These are phyloP conservation scores for Verbascum thapsus DNA, from an alignment of 257 asterid genomes.

Conservation along the genomic window DNA sequence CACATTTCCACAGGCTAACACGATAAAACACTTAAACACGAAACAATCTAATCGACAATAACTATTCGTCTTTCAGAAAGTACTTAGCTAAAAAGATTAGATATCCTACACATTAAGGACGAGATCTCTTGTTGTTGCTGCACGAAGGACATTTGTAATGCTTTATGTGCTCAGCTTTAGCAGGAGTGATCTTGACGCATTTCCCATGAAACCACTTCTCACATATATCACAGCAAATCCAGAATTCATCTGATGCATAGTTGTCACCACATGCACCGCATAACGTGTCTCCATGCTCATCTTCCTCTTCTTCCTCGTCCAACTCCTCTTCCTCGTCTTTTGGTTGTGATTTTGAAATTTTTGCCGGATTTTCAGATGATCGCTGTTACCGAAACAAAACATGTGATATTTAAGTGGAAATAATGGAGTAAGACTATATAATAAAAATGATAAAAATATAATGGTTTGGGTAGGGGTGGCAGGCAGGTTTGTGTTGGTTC, in stretches of 20 bases:
- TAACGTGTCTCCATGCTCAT: slow-evolving; percentile 65
- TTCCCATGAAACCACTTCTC: slow-evolving; percentile 92
- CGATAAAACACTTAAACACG: slow-evolving; percentile 18
- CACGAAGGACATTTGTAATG: slow-evolving; percentile 84
- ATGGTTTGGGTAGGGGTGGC: too few species aligned
- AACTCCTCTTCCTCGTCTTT: slow-evolving; percentile 56
- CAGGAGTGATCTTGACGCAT: slow-evolving; percentile 86
- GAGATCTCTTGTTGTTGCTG: slow-evolving; percentile 68
- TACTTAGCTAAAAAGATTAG: slow-evolving; percentile 20
- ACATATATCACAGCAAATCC: slow-evolving; percentile 84
- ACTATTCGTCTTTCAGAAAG: slow-evolving; percentile 16
- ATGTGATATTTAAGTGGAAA: background rate
- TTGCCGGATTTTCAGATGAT: slow-evolving; percentile 39
- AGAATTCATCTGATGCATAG: slow-evolving; percentile 66
- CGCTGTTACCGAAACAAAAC: slow-evolving; percentile 37
- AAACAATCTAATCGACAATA: slow-evolving; percentile 22
- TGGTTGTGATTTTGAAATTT: slow-evolving; percentile 39
- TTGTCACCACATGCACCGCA: slow-evolving; percentile 72
- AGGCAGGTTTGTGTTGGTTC: too few species aligned
- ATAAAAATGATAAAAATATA: too few species aligned
- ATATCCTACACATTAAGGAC: slow-evolving; percentile 35
- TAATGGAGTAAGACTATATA: too few species aligned
- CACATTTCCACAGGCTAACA: slow-evolving; percentile 40
- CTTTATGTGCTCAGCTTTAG: slow-evolving; percentile 76
- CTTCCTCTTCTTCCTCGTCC: slow-evolving; percentile 65